Evolutionary conservation across 2,329 filamentous ascomycete species (phyloP).

Genomic region (Monilinia fructicola): DNA sequence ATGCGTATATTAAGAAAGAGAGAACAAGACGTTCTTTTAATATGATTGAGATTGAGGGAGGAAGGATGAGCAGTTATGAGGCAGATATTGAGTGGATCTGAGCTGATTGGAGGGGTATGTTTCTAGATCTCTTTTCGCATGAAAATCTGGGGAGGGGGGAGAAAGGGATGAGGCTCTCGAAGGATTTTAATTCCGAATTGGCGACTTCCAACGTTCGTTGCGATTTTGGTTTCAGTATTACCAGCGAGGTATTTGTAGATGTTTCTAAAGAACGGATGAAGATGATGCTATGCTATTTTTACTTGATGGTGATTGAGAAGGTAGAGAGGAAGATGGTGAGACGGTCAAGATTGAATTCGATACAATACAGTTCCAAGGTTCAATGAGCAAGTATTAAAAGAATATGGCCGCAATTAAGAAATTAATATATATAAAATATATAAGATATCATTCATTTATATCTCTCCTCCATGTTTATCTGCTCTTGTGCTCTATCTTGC

Average conservation of each 20-base stretch:
- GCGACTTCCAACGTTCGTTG: background rate
- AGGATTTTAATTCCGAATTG: background rate
- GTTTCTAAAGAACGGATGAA: background rate
- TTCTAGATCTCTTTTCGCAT: conserved; percentile 20
- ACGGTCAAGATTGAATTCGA: background rate
- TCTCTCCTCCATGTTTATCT: background rate
- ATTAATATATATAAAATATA: background rate
- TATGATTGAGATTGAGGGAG: conserved; percentile 10
- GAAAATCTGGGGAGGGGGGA: conserved; percentile 3
- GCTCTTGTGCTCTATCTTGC: conserved; percentile 15
- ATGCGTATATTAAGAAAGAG: conserved; percentile 4
- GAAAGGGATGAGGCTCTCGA: conserved; percentile 8
- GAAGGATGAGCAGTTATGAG: conserved; percentile 31
- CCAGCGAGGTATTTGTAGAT: background rate
- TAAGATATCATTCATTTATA: background rate
- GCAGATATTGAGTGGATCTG: conserved; percentile 25
- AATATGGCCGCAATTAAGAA: too few relatives aligned
- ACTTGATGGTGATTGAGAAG: background rate
- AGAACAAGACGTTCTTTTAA: conserved; percentile 9
- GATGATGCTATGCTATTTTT: background rate
- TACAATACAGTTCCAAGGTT: background rate
- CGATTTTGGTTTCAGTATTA: conserved; percentile 15
- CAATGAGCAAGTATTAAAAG: background rate
- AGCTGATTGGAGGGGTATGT: conserved; percentile 17
- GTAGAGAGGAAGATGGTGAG: background rate